phyloP scores from a whole-genome alignment of 2,329 filamentous ascomycete species.

The Verticillium klebahnii region DNA sequence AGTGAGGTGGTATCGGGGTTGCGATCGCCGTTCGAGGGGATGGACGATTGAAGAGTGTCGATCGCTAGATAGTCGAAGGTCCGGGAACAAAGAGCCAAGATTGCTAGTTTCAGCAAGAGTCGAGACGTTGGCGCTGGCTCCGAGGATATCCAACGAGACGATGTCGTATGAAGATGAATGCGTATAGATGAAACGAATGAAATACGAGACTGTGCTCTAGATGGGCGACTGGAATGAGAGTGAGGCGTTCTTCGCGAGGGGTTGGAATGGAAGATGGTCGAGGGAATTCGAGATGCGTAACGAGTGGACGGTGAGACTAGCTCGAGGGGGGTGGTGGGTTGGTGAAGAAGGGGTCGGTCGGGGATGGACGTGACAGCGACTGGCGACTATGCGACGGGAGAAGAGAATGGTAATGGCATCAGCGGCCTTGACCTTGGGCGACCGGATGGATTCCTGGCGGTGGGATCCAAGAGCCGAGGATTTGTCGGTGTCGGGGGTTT shows the following conservation, averaged over 20 bases:
- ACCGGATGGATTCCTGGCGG: not conserved
- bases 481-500: not conserved
- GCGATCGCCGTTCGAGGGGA: not conserved
- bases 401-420: not conserved
- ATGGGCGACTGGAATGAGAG: not conserved
- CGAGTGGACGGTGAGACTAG: constrained; percentile 16
- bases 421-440: not conserved
- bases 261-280: not conserved
- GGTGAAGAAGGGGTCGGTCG: not conserved
- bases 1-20: not conserved
- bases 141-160: not conserved
- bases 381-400: not conserved
- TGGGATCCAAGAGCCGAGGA: not conserved
- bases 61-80: not conserved
- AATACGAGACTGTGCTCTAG: not conserved
- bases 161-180: not conserved
- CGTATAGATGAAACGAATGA: constrained; percentile 2
- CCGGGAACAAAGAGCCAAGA: not conserved
- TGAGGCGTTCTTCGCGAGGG: not conserved
- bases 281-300: constrained; percentile 9
- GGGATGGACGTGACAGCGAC: not conserved
- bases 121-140: not conserved
- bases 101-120: not conserved
- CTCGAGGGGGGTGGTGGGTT: constrained; percentile 5
- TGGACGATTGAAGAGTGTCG: not conserved